Evolutionary conservation across 108 stramenopile species (phyloP), one percentile per base, ranked within the genome.

Genomic region (Nitzschia putrida): DNA sequence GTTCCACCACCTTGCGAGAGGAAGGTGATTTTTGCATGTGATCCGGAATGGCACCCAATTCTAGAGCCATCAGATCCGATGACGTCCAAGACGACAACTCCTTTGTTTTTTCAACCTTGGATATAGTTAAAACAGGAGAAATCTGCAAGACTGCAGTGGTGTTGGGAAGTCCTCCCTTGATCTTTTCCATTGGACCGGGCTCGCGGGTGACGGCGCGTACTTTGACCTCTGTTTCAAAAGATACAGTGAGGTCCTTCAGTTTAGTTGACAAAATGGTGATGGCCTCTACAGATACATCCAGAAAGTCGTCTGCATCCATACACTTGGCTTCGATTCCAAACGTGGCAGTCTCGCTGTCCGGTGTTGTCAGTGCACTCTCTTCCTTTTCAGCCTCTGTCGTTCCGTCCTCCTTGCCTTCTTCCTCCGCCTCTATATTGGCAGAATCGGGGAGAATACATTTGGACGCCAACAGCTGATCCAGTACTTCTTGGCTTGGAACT

Each of bases 1-100:
- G 24, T 42, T 43, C 20, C 37, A 69, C 74, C 8, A 47, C 11
- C 8, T 52, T 13, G 11, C 41, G 47, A 18, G n/a, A 13, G 9
- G 20, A 41, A 25, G 37, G 59, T 6, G 44, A 50, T 54, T 73
- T 71, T 54, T 71, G 66, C 68, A 72, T 80, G 16, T 66, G 53
- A 61, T 74, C 65, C 52, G 64, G 69, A n/a, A 72, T 73, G 16
- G 78, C 74, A n/a, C 51, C 77, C 8, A 80, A 20, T 51, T 80
- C 67, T n/a, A 83, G 37, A 10, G 69, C 49, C 68, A 49, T 57
- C 13, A 64, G 41, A 49, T 68, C 74, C 8, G 65, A 50, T 22
- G 40, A 13, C 0, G 21, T n/a, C 16, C 10, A 14, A 18, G 24
- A 37, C 18, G 37, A 34, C 16, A 23, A 16, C 11, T 57, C 43